Base-by-base conservation (phyloP, 2,329 filamentous ascomycete genomes). In the Cryoendolithus antarcticus region DNA sequence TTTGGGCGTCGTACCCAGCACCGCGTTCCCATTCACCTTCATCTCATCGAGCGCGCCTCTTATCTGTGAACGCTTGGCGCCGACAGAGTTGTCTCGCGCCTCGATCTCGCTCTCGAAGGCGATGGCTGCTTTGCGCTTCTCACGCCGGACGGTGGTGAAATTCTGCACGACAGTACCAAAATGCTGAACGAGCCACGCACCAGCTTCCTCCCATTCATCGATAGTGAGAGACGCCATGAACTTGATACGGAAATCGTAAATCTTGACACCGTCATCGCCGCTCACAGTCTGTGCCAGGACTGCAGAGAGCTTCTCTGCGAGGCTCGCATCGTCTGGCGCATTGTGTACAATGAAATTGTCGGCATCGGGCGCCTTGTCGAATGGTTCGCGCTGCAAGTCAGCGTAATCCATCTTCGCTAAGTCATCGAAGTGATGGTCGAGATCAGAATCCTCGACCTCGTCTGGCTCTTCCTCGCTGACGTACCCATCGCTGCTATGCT, bases 201-300 rank as follows among this genome's bases (percentile, higher is more conserved):
- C 75, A 13, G 73, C 71, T 34, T 75, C 67, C 56, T 79, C 75
- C 72, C 75, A 78, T 44, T 77, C 66, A 3, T 63, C 55, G 10
- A 76, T 64, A 1, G 61, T 57, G 31, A 79, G 60, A 7, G 63
- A 65, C 2, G 61, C 57, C 45, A 80, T 69, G 53, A 77, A 74
- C 0, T 56, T 47, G 24, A 8, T 27, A 8, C 24, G 24, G 24
- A 7, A 27, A 27, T 8, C 24, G 24, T 27, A 27, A 27, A 27
- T 27, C 7, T 27, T 4, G 5, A 8, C 24, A 3, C 55, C 53
- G 43, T 74, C 70, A 3, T 66, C 59, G 19, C 57, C 37, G 7
- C 28, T 19, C 8, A 46, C 34, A 7, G 44, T 10, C 2, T 12
- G 15, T 10, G 40, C 41, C 7, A 47, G 15, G 8, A 7, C 41